Percentiles rank a stretch among this genome's conserved stretches.
Evolutionary conservation across 441 rosid species (phyloP).

Genomic region (Bocquillonia castaneifolia): DNA sequence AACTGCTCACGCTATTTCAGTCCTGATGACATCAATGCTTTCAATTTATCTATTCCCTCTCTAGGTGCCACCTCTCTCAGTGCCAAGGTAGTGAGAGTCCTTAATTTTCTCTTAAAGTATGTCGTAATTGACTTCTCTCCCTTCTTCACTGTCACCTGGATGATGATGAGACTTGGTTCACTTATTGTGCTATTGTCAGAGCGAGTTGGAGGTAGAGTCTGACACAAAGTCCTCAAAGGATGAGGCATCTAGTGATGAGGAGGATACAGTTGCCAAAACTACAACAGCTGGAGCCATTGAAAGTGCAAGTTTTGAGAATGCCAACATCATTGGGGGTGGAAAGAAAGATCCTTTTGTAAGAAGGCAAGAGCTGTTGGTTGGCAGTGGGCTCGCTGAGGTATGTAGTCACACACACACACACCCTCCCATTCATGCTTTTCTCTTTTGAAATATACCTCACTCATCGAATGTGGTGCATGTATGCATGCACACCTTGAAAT

Average conservation of each 20-base stretch:
- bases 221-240: constrained; percentile 33
- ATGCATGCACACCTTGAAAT: neutral
- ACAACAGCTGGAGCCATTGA: constrained; percentile 24
- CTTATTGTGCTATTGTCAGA: constrained; percentile 32
- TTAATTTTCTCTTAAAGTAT: neutral
- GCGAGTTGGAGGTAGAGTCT: constrained; percentile 36
- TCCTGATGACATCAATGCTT: constrained; percentile 65
- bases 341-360: constrained; percentile 75
- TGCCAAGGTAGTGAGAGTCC: constrained; percentile 45
- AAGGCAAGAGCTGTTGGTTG: constrained; percentile 72
- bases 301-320: constrained; percentile 31
- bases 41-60: constrained; percentile 59
- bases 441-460: neutral
- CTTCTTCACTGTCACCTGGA: neutral
- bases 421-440: neutral
- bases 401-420: constrained; percentile 15
- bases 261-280: constrained; percentile 30
- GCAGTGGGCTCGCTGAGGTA: constrained; percentile 93
- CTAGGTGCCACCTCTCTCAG: constrained; percentile 50
- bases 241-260: constrained; percentile 35
- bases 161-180: neutral
- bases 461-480: neutral
- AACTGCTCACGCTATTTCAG: constrained; percentile 69
- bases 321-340: constrained; percentile 41
- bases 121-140: constrained; percentile 5